Evolutionary conservation across 2,329 filamentous ascomycete species (phyloP), one percentile per base, ranked within the genome.

Genomic region (Fusarium metavorans): DNA sequence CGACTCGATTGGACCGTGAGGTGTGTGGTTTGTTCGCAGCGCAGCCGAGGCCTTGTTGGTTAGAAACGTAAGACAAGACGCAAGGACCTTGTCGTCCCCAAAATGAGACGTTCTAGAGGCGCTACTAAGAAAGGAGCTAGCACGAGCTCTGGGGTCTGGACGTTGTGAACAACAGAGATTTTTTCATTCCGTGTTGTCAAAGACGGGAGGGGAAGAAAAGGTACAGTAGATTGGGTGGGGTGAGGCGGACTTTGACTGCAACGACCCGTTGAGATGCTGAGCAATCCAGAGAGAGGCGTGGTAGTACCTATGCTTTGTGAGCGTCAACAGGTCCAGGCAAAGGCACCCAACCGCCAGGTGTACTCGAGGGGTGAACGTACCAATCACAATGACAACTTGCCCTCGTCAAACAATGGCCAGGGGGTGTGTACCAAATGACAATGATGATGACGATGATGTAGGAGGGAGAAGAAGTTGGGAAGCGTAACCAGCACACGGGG

Each of bases 401-500:
- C 23, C 52, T 71, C 57, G 60, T 48, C 32, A 48, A 63, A 48
- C 13, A 30, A 43, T 23, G 58, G 35, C 30, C 57, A 35, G 32
- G 32, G 41, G 52, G 52, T 6, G 48, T 52, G 23, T 37, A 32
- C 50, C 18, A 11, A 34, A 41, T 59, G 56, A 58, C 35, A 37
- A 59, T n/a, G 30, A 39, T 37, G 57, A 18, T 23, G 45, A 20
- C 27, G 32, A 54, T 66, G 50, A 52, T 66, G 39, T 63, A 39
- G 27, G 52, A 57, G 56, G 52, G 32, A 23, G 32, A 34, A 67
- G 34, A 43, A 58, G 27, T 50, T 63, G 59, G 43, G 48, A 69
- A 68, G 61, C 52, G 71, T 75, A 59, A 52, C 43, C 45, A 56
- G 62, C 72, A 64, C 61, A 39, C 48, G 37, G 68, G 43, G 30